These are phyloP conservation scores for Zygosaccharomyces sapae DNA, from an alignment of 1,139 yeast species.

Conservation along the genomic window DNA sequence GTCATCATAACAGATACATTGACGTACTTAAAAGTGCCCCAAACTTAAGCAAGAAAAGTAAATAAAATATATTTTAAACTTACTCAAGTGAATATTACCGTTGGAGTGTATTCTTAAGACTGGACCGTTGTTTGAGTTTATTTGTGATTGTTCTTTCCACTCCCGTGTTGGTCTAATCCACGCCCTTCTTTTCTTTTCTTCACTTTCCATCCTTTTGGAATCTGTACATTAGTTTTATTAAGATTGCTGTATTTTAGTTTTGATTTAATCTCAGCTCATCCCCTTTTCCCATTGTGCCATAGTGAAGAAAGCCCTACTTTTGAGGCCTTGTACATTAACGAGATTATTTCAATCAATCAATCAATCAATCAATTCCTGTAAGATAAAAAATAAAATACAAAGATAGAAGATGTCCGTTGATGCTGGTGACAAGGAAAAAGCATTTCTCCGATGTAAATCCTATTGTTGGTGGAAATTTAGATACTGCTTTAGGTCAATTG, in stretches of 20 bases:
- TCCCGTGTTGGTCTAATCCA: constrained; percentile 2
- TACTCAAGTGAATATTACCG: not conserved
- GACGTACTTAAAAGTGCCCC: not conserved
- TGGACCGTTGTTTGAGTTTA: not conserved
- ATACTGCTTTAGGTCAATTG: constrained; percentile 34
- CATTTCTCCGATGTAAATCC: constrained; percentile 14
- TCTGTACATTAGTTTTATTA: constrained; percentile 12
- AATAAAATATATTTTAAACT: constrained; percentile 1
- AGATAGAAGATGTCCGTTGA: constrained; percentile 11
- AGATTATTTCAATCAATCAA: constrained; percentile 5
- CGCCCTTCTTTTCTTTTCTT: not conserved
- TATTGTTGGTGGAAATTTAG: constrained; percentile 28
- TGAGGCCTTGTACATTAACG: constrained; percentile 15
- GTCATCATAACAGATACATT: too few species aligned
- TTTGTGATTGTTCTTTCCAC: not conserved
- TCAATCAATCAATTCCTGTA: not conserved
- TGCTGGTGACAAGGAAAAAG: constrained; percentile 7
- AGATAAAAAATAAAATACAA: not conserved
- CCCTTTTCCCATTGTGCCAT: constrained; percentile 3
- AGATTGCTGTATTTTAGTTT: constrained; percentile 8
- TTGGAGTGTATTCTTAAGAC: not conserved
- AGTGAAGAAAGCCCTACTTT: constrained; percentile 6
- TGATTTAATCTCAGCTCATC: constrained; percentile 4
- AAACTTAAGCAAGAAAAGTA: not conserved
- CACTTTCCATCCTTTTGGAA: constrained; percentile 9